phyloP scores from a whole-genome alignment of 78 protist genomes.

The Dictyostelium citrinum region DNA sequence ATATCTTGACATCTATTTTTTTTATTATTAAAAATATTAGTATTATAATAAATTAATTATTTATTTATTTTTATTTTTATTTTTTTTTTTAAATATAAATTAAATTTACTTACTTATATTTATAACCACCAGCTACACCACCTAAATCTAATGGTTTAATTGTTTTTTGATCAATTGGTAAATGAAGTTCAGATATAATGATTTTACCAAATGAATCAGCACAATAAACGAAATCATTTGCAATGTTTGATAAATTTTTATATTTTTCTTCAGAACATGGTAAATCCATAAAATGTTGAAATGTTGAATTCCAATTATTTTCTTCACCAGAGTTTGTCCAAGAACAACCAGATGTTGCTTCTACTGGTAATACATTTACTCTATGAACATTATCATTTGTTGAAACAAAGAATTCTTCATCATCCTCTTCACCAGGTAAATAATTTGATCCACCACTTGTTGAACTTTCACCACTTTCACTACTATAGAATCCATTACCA shows the following conservation, averaged over 20 bases:
- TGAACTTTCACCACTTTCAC: background rate
- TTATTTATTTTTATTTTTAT: too few relatives aligned
- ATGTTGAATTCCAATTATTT: slow-evolving; percentile 32
- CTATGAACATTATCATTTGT: background rate
- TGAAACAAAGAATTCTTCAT: background rate
- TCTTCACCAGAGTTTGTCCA: background rate
- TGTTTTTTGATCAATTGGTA: slow-evolving; percentile 71
- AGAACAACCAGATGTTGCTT: background rate
- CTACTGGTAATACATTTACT: background rate
- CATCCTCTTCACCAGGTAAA: background rate
- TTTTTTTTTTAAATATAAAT: too few relatives aligned
- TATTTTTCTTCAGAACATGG: slow-evolving; percentile 35
- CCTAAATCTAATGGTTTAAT: slow-evolving; percentile 69
- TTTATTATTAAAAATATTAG: too few relatives aligned
- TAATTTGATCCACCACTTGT: background rate
- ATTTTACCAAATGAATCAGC: slow-evolving; percentile 83
- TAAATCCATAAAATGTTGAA: slow-evolving; percentile 31
- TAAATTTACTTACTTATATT: background rate
- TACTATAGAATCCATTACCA: background rate
- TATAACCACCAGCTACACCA: slow-evolving; percentile 82
- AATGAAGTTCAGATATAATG: slow-evolving; percentile 68
- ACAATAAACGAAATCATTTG: slow-evolving; percentile 75
- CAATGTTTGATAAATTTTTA: slow-evolving; percentile 38
- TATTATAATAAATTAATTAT: too few relatives aligned
- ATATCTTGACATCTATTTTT: slow-evolving; percentile 24